Conservation (phyloP, 257 asterid species). For the Salvia hispanica region DNA sequence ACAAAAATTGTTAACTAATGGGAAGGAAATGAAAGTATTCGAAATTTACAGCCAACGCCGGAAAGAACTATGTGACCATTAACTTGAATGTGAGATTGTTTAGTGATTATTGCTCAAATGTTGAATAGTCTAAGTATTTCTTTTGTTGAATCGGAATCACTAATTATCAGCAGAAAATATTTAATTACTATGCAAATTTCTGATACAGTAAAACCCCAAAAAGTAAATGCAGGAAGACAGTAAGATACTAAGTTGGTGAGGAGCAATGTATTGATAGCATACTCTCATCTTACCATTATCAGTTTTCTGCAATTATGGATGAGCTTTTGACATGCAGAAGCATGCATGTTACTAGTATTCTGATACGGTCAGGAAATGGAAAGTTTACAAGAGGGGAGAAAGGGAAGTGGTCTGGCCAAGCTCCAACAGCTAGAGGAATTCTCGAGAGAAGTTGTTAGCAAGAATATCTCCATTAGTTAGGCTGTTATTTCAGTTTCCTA, state of each 20-base stretch:
- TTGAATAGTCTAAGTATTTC: not conserved
- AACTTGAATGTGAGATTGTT: not conserved
- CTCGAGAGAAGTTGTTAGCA: too few species aligned
- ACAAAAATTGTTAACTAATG: not conserved
- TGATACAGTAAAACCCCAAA: not conserved
- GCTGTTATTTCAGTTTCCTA: too few species aligned
- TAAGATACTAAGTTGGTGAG: not conserved
- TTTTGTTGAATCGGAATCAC: not conserved
- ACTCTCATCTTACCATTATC: slow-evolving; percentile 14
- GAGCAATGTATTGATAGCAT: not conserved
- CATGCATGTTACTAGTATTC: slow-evolving; percentile 24
- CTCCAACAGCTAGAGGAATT: too few species aligned
- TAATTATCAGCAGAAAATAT: slow-evolving; percentile 12
- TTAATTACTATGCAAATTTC: not conserved
- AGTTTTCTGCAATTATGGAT: slow-evolving; percentile 21
- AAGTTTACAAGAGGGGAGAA: too few species aligned
- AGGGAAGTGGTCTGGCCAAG: too few species aligned
- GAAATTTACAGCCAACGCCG: too few species aligned
- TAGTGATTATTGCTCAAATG: not conserved
- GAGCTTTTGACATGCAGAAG: slow-evolving; percentile 21
- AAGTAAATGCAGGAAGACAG: not conserved
- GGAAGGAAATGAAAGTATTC: not conserved
- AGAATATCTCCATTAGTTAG: too few species aligned
- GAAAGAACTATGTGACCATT: not conserved
- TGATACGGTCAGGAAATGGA: too few species aligned